Conservation (phyloP, 768 basidiomycete genomes). For the Artomyces pyxidatus region DNA sequence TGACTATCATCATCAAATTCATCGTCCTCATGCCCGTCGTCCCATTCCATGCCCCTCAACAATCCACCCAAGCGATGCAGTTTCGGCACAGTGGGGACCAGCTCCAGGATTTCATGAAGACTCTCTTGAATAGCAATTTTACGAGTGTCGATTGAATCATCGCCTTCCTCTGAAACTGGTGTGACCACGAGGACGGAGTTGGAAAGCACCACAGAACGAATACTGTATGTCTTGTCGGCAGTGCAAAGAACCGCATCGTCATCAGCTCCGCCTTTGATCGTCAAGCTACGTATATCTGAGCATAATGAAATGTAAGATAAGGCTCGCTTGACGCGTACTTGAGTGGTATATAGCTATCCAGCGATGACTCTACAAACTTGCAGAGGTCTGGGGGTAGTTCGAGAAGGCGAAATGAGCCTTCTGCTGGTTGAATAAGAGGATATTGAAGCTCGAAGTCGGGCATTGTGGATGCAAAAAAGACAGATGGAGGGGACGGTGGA, state of each 20-base stretch:
- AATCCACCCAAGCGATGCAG: constrained; percentile 56
- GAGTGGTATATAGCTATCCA: background rate
- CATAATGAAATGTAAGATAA: constrained; percentile 3
- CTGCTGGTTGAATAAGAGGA: constrained; percentile 39
- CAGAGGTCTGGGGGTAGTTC: constrained; percentile 69
- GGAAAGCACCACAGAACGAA: constrained; percentile 83
- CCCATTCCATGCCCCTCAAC: constrained; percentile 61
- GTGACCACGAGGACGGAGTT: constrained; percentile 79
- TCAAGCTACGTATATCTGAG: constrained; percentile 4
- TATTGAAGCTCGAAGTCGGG: constrained; percentile 43
- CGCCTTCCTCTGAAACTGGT: constrained; percentile 25
- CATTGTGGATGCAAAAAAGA: constrained; percentile 23
- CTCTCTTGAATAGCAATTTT: constrained; percentile 68
- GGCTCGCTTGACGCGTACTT: background rate
- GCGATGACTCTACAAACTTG: constrained; percentile 48
- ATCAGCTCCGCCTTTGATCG: constrained; percentile 73
- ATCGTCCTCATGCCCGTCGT: constrained; percentile 52
- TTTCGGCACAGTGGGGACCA: constrained; percentile 69
- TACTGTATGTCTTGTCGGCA: constrained; percentile 62
- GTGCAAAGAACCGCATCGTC: constrained; percentile 94
- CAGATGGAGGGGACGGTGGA: no score
- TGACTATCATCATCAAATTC: constrained; percentile 23
- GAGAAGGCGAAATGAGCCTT: constrained; percentile 56
- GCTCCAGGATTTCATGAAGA: constrained; percentile 77
- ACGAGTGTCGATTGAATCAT: constrained; percentile 20